Evolutionary conservation across 306 rosid genomes (phyloP).

Genomic region (Lathyrus tuberosus): DNA sequence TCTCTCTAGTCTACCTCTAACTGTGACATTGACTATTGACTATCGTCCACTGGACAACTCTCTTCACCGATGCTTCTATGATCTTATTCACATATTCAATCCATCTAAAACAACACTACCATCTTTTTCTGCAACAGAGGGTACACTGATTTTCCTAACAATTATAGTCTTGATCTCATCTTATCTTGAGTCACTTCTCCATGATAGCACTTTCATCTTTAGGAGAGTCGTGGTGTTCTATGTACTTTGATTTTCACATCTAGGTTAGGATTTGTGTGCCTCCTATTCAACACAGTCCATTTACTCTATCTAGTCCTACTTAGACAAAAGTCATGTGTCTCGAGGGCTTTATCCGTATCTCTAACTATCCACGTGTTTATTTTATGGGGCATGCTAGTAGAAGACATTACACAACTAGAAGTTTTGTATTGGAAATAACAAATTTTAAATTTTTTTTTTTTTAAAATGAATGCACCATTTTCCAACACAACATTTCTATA

Average conservation of each 20-base stretch:
- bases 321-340: conserved; percentile 7
- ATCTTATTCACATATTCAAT: conserved; percentile 8
- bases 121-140: not conserved
- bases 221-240: not conserved
- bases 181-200: not conserved
- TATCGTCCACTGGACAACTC: not conserved
- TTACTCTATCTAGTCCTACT: not conserved
- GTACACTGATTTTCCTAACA: not conserved
- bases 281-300: not conserved
- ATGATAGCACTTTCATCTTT: not conserved
- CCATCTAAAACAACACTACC: not conserved
- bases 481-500: not conserved
- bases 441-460: not conserved
- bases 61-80: conserved; percentile 2
- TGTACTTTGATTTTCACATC: not conserved
- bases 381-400: not conserved
- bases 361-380: not conserved
- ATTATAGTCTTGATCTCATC: not conserved
- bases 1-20: conserved; percentile 9
- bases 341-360: not conserved
- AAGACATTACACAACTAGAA: not conserved
- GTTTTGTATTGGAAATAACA: not conserved
- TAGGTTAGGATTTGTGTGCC: not conserved
- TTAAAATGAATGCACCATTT: not conserved
- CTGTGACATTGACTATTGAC: not conserved